Evolutionary conservation across 164 flowering plant species (phyloP).

Genomic region (Piper longum): DNA sequence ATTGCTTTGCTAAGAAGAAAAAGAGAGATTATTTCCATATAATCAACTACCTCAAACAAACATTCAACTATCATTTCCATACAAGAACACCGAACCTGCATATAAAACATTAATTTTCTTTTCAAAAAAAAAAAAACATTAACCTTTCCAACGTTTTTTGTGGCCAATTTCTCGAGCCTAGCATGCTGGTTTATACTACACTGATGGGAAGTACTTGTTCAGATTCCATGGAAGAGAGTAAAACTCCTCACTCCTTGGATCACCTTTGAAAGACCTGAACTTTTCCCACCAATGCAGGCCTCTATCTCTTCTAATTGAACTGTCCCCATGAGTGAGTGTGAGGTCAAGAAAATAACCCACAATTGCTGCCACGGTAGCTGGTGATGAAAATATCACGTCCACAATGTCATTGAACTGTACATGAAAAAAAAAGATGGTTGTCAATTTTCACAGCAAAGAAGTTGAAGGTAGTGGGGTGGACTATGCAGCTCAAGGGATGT

Average conservation of each 20-base stretch:
- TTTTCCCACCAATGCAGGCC: conserved; percentile 91
- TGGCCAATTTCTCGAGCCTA: no score
- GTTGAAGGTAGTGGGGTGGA: not conserved
- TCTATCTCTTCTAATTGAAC: conserved; percentile 41
- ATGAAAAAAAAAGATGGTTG: not conserved
- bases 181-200: conserved; percentile 11
- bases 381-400: conserved; percentile 73
- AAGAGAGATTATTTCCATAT: no score
- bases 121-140: no score
- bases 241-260: conserved; percentile 70
- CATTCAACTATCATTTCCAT: no score
- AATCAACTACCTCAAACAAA: no score
- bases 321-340: conserved; percentile 38
- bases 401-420: conserved; percentile 67
- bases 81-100: no score
- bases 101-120: no score
- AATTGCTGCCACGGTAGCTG: conserved; percentile 57
- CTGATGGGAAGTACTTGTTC: conserved; percentile 72
- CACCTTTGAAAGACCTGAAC: conserved; percentile 43
- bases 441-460: not conserved
- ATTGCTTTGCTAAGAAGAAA: no score
- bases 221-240: conserved; percentile 72
- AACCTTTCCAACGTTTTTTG: no score
- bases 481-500: not conserved
- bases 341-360: conserved; percentile 52